Evolutionary conservation across 352 stramenopile genomes (phyloP).

Genomic region (Phytopythium cucurbitacearum): DNA sequence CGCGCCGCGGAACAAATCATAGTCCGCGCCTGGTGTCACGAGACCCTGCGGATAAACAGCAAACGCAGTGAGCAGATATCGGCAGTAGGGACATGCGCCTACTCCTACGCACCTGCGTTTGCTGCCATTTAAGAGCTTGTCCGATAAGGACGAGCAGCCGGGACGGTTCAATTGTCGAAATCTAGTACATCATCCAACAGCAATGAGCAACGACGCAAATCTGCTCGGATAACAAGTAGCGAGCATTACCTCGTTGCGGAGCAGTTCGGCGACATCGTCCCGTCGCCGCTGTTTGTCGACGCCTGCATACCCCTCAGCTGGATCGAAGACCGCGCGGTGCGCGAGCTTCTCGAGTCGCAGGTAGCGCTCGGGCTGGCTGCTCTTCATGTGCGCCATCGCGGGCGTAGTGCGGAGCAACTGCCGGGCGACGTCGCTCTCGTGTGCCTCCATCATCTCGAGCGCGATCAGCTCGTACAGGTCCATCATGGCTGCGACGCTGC

Average conservation of each 20-base stretch:
- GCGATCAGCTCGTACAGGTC: constrained; percentile 89
- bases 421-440: constrained; percentile 73
- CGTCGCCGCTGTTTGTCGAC: constrained; percentile 76
- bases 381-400: constrained; percentile 43
- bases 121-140: constrained; percentile 90
- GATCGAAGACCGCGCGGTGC: constrained; percentile 63
- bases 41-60: constrained; percentile 31
- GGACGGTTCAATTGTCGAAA: constrained; percentile 76
- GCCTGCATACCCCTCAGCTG: constrained; percentile 57
- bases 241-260: constrained; percentile 56
- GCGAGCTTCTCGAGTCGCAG: constrained; percentile 73
- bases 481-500: constrained; percentile 64
- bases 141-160: constrained; percentile 83
- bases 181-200: constrained; percentile 1
- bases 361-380: constrained; percentile 48
- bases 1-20: constrained; percentile 78
- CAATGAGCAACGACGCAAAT: background rate
- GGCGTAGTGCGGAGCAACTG: constrained; percentile 51
- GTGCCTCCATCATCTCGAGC: constrained; percentile 86
- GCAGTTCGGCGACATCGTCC: constrained; percentile 67
- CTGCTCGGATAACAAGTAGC: too few relatives aligned
- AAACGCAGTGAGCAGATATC: background rate
- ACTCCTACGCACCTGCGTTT: constrained; percentile 43
- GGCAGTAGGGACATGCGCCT: background rate
- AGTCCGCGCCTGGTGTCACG: constrained; percentile 54